Evolutionary conservation across 2,329 filamentous ascomycete genomes (phyloP).

Genomic region (Colletotrichum lupini): DNA sequence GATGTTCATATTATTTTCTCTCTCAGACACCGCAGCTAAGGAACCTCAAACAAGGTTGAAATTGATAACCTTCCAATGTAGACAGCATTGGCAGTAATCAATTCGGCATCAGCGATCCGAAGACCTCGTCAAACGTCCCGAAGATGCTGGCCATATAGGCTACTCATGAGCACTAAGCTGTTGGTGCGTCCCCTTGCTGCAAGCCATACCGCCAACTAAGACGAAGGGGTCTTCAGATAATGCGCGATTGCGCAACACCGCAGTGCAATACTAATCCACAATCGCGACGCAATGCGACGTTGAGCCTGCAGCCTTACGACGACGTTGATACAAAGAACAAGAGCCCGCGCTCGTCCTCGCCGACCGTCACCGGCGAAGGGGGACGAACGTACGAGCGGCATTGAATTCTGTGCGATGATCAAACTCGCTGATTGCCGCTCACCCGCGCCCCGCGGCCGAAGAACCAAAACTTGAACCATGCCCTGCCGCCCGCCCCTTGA

Average conservation of each 20-base stretch:
- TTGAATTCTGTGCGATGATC: background rate
- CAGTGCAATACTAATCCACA: background rate
- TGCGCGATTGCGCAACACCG: background rate
- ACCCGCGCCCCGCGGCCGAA: background rate
- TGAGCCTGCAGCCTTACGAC: background rate
- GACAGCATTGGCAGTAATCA: background rate
- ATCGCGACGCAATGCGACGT: background rate
- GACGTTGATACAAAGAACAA: background rate
- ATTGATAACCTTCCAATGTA: background rate
- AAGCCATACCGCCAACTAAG: background rate
- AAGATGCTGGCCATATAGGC: background rate
- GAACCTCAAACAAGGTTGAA: background rate
- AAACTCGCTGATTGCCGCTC: background rate
- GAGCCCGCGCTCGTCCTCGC: background rate
- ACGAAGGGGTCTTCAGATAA: background rate
- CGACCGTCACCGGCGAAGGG: background rate
- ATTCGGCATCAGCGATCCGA: background rate
- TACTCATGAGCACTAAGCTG: background rate
- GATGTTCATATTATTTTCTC: background rate
- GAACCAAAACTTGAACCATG: background rate
- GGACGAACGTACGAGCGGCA: conserved; percentile 10
- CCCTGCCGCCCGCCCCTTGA: background rate
- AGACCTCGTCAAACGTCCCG: background rate
- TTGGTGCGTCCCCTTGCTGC: background rate
- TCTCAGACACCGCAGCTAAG: background rate